Conservation (phyloP, 805 yeast genomes). For the Suhomyces xylopsoci region DNA sequence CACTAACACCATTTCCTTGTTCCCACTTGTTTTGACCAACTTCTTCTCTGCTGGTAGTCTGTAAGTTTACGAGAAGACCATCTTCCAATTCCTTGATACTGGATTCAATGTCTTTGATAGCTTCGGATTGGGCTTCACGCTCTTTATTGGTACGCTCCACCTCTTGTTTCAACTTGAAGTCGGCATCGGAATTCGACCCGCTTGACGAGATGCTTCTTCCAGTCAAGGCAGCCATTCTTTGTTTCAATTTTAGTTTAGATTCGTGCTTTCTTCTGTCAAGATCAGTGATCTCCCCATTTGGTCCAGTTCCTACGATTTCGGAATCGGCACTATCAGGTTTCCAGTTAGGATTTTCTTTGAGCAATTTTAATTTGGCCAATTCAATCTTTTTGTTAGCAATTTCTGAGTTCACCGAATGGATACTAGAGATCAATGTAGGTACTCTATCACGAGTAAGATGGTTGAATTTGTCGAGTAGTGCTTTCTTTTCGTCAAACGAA, state of each 20-base stretch:
- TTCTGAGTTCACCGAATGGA: conserved; percentile 62
- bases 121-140: conserved; percentile 52
- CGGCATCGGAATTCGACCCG: conserved; percentile 52
- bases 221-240: conserved; percentile 90
- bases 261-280: conserved; percentile 76
- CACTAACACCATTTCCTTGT: conserved; percentile 72
- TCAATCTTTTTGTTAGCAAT: conserved; percentile 67
- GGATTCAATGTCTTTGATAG: conserved; percentile 67
- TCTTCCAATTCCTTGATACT: conserved; percentile 64
- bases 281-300: conserved; percentile 83
- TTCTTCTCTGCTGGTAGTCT: conserved; percentile 40
- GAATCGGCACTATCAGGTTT: conserved; percentile 31
- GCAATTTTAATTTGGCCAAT: conserved; percentile 52
- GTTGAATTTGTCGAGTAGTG: conserved; percentile 56
- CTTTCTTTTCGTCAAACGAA: conserved; percentile 45
- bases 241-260: conserved; percentile 72
- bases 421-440: conserved; percentile 64
- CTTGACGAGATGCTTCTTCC: conserved; percentile 54
- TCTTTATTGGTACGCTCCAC: conserved; percentile 51
- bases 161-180: conserved; percentile 51
- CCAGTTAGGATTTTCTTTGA: conserved; percentile 66
- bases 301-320: conserved; percentile 73
- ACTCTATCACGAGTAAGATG: conserved; percentile 62
- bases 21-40: conserved; percentile 73
- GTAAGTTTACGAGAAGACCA: conserved; percentile 42